Evolutionary conservation across 2,329 filamentous ascomycete genomes (phyloP).

Genomic region (Ophiostoma fasciatum): DNA sequence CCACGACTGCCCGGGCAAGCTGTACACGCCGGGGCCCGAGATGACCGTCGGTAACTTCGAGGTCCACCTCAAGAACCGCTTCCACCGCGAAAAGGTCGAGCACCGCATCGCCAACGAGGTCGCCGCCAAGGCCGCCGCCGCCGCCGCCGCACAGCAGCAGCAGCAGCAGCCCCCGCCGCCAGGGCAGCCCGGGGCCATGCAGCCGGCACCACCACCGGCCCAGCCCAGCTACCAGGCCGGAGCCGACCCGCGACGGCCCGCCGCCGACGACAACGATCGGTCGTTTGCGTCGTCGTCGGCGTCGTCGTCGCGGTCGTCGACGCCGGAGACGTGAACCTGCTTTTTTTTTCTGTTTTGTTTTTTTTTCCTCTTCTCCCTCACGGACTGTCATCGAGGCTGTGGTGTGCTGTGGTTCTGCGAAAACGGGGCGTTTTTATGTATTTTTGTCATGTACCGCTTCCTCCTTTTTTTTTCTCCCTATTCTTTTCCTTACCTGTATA

Average conservation of each 20-base stretch:
- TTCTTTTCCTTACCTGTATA: not conserved
- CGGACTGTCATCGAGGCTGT: too few relatives aligned
- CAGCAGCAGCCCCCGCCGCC: not conserved
- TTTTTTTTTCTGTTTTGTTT: not conserved
- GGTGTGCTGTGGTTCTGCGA: too few relatives aligned
- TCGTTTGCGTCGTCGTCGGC: not conserved
- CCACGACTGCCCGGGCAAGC: slow-evolving; percentile 80
- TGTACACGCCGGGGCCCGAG: slow-evolving; percentile 82
- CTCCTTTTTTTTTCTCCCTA: slow-evolving; percentile 1
- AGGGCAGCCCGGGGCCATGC: not conserved
- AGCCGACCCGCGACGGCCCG: not conserved
- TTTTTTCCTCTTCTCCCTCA: not conserved
- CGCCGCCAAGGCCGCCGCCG: not conserved
- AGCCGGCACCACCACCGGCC: too few relatives aligned
- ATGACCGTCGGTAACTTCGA: slow-evolving; percentile 83
- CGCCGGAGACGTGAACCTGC: not conserved
- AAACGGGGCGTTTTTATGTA: too few relatives aligned
- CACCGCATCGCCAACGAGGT: slow-evolving; percentile 23
- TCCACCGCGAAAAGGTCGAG: slow-evolving; percentile 61
- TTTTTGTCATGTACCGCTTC: too few relatives aligned
- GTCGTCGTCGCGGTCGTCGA: slow-evolving; percentile 2
- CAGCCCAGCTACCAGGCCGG: not conserved
- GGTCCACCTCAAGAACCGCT: slow-evolving; percentile 74
- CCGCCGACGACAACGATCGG: not conserved
- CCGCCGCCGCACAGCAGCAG: not conserved